phyloP scores from a whole-genome alignment of 2,329 filamentous ascomycete genomes.

The Colletotrichum sp. region DNA sequence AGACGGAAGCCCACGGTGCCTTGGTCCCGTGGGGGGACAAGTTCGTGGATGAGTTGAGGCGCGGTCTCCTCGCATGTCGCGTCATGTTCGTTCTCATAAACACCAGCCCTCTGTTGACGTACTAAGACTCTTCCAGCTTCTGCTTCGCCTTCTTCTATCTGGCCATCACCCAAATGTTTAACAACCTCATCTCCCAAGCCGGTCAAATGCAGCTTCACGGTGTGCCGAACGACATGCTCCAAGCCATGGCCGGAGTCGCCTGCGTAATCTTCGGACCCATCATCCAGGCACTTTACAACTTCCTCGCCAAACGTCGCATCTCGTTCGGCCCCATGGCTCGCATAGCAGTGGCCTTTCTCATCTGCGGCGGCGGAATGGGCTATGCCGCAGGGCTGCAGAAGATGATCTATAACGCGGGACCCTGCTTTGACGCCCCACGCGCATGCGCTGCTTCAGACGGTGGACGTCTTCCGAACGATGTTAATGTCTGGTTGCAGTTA shows the following conservation, averaged over 20 bases:
- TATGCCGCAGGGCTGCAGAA: conserved; percentile 53
- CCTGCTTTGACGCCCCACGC: conserved; percentile 24
- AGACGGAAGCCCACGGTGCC: conserved; percentile 52
- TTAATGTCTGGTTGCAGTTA: conserved; percentile 44
- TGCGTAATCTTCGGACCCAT: conserved; percentile 61
- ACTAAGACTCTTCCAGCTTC: not conserved
- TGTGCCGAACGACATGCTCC: conserved; percentile 60
- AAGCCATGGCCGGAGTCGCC: conserved; percentile 57
- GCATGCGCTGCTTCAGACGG: conserved; percentile 26
- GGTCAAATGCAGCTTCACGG: conserved; percentile 57
- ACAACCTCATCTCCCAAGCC: conserved; percentile 60
- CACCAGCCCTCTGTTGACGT: not conserved
- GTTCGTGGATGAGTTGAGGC: conserved; percentile 76
- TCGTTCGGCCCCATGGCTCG: conserved; percentile 59
- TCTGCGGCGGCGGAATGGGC: conserved; percentile 53
- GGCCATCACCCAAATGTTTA: conserved; percentile 59
- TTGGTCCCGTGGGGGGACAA: conserved; percentile 67
- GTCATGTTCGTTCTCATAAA: conserved; percentile 62
- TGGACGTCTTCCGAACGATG: conserved; percentile 28
- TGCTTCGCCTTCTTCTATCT: conserved; percentile 29
- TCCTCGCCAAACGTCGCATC: conserved; percentile 48
- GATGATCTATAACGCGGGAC: conserved; percentile 35
- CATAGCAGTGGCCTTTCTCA: conserved; percentile 54
- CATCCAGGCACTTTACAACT: conserved; percentile 58
- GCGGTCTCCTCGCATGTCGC: conserved; percentile 69